Conservation (phyloP, 306 rosid species). For the Pyrus pyrifolia region DNA sequence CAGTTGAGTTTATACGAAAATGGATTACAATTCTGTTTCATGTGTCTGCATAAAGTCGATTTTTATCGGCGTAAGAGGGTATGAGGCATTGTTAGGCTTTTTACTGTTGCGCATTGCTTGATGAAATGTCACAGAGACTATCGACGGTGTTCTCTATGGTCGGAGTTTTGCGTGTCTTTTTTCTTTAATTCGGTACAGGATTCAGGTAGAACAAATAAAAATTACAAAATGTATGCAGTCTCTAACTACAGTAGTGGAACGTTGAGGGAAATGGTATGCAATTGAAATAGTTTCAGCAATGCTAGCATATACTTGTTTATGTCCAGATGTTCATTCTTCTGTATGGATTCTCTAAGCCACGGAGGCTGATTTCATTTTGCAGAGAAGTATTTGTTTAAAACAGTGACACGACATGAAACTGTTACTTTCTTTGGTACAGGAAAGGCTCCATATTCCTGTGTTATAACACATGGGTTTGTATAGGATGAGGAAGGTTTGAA, state of each 20-base stretch:
- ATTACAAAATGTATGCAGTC: not conserved
- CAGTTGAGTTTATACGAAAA: not conserved
- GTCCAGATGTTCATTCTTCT: not conserved
- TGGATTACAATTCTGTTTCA: not conserved
- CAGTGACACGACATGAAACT: constrained; percentile 15
- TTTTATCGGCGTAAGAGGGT: not conserved
- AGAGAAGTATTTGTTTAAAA: not conserved
- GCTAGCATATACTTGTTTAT: not conserved
- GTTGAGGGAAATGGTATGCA: not conserved
- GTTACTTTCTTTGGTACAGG: constrained; percentile 50
- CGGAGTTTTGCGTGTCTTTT: not conserved
- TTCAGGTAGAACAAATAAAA: not conserved
- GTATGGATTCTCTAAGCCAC: not conserved
- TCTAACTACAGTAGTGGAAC: not conserved
- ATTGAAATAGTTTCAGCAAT: not conserved
- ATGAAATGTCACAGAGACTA: constrained; percentile 27
- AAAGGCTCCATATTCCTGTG: constrained; percentile 85
- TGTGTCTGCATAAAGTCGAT: not conserved
- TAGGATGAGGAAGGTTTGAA: constrained; percentile 95
- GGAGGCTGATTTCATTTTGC: not conserved
- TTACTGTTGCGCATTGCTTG: constrained; percentile 19
- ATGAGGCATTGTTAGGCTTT: not conserved
- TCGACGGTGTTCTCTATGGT: not conserved
- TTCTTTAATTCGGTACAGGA: not conserved
- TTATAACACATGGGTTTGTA: constrained; percentile 91